Evolutionary conservation across 192 early-diverging fungal genomes (phyloP), one percentile per base, ranked within the genome.

Genomic region (Coemansia sp.): DNA sequence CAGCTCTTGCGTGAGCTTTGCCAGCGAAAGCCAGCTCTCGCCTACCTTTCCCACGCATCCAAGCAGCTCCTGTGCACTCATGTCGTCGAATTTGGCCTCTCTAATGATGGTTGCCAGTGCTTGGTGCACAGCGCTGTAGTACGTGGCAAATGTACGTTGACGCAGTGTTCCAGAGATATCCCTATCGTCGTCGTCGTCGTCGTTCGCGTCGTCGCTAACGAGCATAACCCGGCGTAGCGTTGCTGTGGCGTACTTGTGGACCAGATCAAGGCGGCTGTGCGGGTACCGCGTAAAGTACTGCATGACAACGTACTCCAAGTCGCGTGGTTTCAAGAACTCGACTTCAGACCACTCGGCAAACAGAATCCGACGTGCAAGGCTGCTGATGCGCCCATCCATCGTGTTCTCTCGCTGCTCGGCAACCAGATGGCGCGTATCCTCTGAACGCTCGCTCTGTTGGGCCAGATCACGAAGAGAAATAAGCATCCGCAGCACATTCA

Each of bases 331-430:
- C 19, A 71, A 15, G 1, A 67, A 62, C n/a, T 63, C 63, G 2
- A 38, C 6, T 0, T 43, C 70, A 0, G 55, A 23, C 70, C 74
- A 81, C 45, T 70, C 40, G 5, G 49, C 63, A 2, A 60, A 54
- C 22, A 81, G 64, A 42, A 81, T 63, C 4, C 61, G 67, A 3
- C 20, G 58, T 0, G 74, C 79, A 5, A 81, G 41, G 6, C 9
- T 33, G 43, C 79, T 76, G 34, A 81, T 75, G 17, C 35, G 56
- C n/a, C 67, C 74, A 32, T 76, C 67, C 79, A 81, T 81, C 8
- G 79, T 70, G 32, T 48, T n/a, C 2, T 56, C 49, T 36, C 73
- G 74, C 54, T 70, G 55, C 15, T 58, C 46, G 1, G 49, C 36
- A 5, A 41, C n/a, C 79, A 76, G 59, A 43, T 42, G 22, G 1